A percentile compares a stretch with the other conserved stretches of the same genome.
phyloP scores from a whole-genome alignment of 768 basidiomycete genomes.

The Russula lepida region DNA sequence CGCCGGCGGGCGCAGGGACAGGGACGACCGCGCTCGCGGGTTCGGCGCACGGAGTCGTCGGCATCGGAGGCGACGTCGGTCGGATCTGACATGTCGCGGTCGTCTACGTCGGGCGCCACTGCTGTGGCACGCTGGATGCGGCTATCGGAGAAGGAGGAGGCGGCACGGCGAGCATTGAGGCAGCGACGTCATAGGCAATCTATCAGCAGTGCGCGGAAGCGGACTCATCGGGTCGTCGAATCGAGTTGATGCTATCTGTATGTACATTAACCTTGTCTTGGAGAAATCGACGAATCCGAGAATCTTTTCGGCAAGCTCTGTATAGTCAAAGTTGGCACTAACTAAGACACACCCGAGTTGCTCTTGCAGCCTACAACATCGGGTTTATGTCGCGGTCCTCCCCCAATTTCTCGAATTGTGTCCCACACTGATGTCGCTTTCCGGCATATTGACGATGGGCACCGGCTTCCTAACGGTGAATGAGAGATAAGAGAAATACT shows the following conservation, averaged over 20 bases:
- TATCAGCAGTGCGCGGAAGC: neutral
- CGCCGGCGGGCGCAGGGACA: neutral
- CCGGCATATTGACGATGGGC: no score
- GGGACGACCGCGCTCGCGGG: neutral
- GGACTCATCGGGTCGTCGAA: neutral
- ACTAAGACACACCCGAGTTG: no score
- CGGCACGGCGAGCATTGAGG: constrained; percentile 16
- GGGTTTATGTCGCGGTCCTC: no score
- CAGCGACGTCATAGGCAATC: constrained; percentile 13
- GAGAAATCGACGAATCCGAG: no score
- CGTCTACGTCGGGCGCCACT: neutral
- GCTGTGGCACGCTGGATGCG: constrained; percentile 5
- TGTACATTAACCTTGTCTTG: neutral
- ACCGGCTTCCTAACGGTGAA: no score
- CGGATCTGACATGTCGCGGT: constrained; percentile 20
- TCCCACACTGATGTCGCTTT: no score
- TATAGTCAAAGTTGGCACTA: no score
- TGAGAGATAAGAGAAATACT: no score
- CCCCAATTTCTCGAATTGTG: no score
- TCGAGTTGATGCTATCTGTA: neutral
- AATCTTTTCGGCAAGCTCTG: no score
- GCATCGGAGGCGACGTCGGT: constrained; percentile 13
- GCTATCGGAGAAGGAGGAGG: constrained; percentile 19
- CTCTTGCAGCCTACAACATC: no score
- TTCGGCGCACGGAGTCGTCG: constrained; percentile 6